Evolutionary conservation across 2,329 filamentous ascomycete genomes (phyloP).

Genomic region (Aspergillus arachidicola): DNA sequence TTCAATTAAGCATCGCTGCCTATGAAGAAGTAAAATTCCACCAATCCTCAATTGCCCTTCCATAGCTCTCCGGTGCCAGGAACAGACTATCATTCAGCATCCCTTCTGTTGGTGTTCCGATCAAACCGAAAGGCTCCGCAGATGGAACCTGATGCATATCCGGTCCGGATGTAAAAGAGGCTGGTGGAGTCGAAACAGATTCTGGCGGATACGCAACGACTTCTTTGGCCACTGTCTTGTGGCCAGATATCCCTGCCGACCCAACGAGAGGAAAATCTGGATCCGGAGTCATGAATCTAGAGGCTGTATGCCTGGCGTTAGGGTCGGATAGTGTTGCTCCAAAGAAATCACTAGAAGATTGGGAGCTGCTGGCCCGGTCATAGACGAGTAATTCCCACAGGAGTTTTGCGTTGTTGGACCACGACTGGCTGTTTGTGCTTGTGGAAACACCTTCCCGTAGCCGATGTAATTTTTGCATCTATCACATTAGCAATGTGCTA

Average conservation of each 20-base stretch:
- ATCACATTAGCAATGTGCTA: neutral
- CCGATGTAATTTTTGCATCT: conserved; percentile 30
- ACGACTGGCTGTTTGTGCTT: conserved; percentile 22
- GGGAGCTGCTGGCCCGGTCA: conserved; percentile 34
- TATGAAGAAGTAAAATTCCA: neutral
- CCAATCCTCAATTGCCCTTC: neutral
- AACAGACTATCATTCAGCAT: neutral
- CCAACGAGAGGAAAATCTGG: conserved; percentile 42
- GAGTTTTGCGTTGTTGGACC: conserved; percentile 39
- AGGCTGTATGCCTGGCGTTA: neutral
- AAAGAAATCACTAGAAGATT: conserved; percentile 19
- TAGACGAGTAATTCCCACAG: conserved; percentile 44
- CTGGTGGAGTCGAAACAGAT: neutral
- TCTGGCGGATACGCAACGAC: conserved; percentile 40
- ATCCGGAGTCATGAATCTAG: conserved; percentile 18
- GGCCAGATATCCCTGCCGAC: conserved; percentile 42
- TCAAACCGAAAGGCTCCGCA: neutral
- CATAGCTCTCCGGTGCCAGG: neutral
- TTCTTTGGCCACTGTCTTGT: conserved; percentile 41
- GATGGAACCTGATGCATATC: neutral
- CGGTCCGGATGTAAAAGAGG: neutral
- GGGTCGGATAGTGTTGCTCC: conserved; percentile 7
- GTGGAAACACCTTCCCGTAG: conserved; percentile 38
- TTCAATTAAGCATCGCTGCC: neutral
- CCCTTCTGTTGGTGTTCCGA: neutral